Base-by-base conservation (phyloP, 768 basidiomycete species). In the Rhizopogon vesiculosus region DNA sequence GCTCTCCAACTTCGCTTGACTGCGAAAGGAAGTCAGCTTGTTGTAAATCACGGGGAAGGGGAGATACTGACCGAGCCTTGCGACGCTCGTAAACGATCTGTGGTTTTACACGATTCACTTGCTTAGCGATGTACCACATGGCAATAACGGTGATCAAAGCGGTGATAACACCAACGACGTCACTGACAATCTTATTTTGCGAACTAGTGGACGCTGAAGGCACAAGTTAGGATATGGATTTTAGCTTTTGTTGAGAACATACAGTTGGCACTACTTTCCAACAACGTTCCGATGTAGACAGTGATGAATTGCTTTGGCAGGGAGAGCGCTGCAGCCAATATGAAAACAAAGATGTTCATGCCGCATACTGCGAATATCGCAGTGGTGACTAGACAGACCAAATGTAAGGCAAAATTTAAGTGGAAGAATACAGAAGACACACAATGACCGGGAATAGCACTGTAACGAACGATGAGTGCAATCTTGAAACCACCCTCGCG, bases 271-370 rank as follows among this genome's bases (percentile, higher is more conserved):
- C 80, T 22, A 22, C 25, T 73, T 59, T 87, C 82, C n/a, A 91
- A 68, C 29, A 89, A 76, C 31, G 91, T 91, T 38, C 93, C 93
- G 15, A 95, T 79, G 65, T 97, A 97, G 12, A 97, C 94, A 7
- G 89, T 91, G 61, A 93, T 81, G 62, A 97, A 87, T 68, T 97
- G 93, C 66, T 95, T 95, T 7, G 93, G 93, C 65, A 93, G 71
- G 18, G 91, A 91, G 16, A 94, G 73, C 61, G 93, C 71, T 4
- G 93, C 88, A 22, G 94, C 93, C 7, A 91, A 57, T 50, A 82
- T 75, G 70, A 95, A 97, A 29, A 84, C 77, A 62, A 84, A 73
- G 59, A 94, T 86, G 56, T 76, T 75, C 87, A 96, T 92, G 39
- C 94, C 94, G 66, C 91, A 94, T 3, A 93, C 86, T 2, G 92